Percentiles rank a stretch among this genome's conserved stretches.
Evolutionary conservation across 2,329 filamentous ascomycete genomes (phyloP).

Genomic region (Sarocladium kiliense): DNA sequence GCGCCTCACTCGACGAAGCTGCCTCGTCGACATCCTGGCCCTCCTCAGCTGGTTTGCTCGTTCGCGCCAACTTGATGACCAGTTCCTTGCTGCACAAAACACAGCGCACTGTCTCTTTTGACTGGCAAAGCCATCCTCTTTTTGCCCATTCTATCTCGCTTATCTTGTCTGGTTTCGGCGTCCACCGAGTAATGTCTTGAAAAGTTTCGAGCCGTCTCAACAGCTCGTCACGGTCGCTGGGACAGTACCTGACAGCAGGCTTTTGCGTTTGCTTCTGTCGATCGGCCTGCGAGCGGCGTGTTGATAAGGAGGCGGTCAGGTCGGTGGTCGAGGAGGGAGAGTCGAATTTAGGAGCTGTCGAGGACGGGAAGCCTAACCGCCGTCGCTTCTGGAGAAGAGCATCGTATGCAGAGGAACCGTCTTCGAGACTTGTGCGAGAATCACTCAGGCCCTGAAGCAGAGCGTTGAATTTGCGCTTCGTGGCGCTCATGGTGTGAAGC

Average conservation of each 20-base stretch:
- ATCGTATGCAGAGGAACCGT: conserved; percentile 22
- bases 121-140: conserved; percentile 82
- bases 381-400: conserved; percentile 48
- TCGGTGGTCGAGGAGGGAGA: conserved; percentile 12
- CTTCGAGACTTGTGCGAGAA: conserved; percentile 14
- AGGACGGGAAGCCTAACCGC: conserved; percentile 40
- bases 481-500: conserved; percentile 55
- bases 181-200: conserved; percentile 86
- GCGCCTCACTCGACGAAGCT: conserved; percentile 39
- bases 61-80: conserved; percentile 61
- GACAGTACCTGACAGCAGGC: conserved; percentile 67
- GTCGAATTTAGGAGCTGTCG: conserved; percentile 27
- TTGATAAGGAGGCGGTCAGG: conserved; percentile 11
- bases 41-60: neutral
- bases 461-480: conserved; percentile 79
- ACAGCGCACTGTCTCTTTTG: conserved; percentile 79
- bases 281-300: conserved; percentile 10
- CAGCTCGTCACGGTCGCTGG: conserved; percentile 79
- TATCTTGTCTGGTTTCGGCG: conserved; percentile 80
- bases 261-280: neutral
- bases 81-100: conserved; percentile 80
- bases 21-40: conserved; percentile 30
- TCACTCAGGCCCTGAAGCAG: conserved; percentile 63
- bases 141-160: conserved; percentile 94
- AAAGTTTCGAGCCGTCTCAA: conserved; percentile 79